These are phyloP conservation scores for Botrytis fabae DNA, from an alignment of 2,329 filamentous ascomycete genomes.

Conservation along the genomic window DNA sequence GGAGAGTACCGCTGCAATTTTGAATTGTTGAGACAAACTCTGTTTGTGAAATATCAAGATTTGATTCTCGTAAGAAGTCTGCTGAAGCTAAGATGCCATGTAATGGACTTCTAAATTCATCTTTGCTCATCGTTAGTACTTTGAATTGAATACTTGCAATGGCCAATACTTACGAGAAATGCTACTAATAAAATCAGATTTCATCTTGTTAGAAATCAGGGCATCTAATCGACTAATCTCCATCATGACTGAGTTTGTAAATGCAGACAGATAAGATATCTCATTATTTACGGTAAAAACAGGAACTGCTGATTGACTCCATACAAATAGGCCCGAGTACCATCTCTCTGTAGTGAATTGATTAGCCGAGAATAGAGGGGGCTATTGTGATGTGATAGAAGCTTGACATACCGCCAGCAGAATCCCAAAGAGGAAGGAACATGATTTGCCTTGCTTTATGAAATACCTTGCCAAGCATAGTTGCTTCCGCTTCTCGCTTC, in stretches of 20 bases:
- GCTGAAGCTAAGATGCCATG: slow-evolving; percentile 56
- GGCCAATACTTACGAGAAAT: slow-evolving; percentile 45
- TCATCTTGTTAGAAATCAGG: slow-evolving; percentile 48
- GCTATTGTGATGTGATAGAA: background rate
- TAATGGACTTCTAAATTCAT: slow-evolving; percentile 57
- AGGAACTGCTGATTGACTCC: slow-evolving; percentile 39
- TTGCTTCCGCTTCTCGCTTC: slow-evolving; percentile 34
- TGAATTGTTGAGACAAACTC: slow-evolving; percentile 44
- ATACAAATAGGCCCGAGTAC: slow-evolving; percentile 37
- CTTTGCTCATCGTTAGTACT: slow-evolving; percentile 26
- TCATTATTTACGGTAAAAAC: slow-evolving; percentile 39
- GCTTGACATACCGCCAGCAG: slow-evolving; percentile 31
- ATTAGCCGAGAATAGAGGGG: background rate
- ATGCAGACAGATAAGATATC: slow-evolving; percentile 41
- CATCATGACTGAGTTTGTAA: slow-evolving; percentile 38
- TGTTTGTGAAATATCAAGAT: slow-evolving; percentile 20
- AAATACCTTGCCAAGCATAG: slow-evolving; percentile 36
- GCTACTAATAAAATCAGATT: slow-evolving; percentile 56
- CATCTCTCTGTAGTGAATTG: slow-evolving; percentile 29
- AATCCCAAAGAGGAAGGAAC: slow-evolving; percentile 40
- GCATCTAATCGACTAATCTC: slow-evolving; percentile 46
- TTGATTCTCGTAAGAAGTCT: slow-evolving; percentile 38
- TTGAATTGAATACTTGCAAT: slow-evolving; percentile 25
- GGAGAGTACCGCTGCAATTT: slow-evolving; percentile 51
- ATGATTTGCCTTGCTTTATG: slow-evolving; percentile 37